phyloP scores from a whole-genome alignment of 352 stramenopile genomes.

The Phytophthora hybrid region DNA sequence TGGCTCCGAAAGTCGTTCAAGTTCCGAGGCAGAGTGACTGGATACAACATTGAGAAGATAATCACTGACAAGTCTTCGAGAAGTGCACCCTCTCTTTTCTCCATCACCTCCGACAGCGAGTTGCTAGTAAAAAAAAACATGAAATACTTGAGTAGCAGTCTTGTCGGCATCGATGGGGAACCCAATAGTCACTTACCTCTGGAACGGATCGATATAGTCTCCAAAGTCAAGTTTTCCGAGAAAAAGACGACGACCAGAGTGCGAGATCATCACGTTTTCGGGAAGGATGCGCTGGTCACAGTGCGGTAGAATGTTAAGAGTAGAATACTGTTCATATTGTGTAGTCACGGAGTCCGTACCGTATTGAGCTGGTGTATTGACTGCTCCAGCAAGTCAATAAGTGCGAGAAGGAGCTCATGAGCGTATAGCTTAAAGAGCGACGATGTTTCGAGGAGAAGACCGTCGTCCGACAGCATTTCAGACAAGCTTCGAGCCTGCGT shows the following conservation, averaged over 20 bases:
- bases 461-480: constrained; percentile 22
- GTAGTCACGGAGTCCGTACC: constrained; percentile 1
- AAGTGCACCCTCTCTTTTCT: constrained; percentile 19
- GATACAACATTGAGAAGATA: constrained; percentile 34
- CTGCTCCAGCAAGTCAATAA: constrained; percentile 29
- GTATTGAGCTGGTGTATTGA: constrained; percentile 22
- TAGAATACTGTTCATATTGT: neutral
- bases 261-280: constrained; percentile 34
- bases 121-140: neutral
- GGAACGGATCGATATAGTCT: constrained; percentile 26
- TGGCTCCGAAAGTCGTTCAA: constrained; percentile 23
- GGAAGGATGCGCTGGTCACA: constrained; percentile 22
- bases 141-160: neutral
- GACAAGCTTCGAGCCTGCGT: constrained; percentile 16
- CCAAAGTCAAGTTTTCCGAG: constrained; percentile 36
- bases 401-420: constrained; percentile 29
- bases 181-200: constrained; percentile 13
- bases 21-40: constrained; percentile 27
- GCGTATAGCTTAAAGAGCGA: constrained; percentile 30
- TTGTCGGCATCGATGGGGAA: neutral
- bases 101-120: neutral
- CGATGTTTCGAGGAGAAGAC: constrained; percentile 17
- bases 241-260: constrained; percentile 31
- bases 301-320: neutral
- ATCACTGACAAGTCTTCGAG: constrained; percentile 31